Evolutionary conservation across 2,329 filamentous ascomycete genomes (phyloP), one percentile per base, ranked within the genome.

Genomic region (Phialophora chinensis): DNA sequence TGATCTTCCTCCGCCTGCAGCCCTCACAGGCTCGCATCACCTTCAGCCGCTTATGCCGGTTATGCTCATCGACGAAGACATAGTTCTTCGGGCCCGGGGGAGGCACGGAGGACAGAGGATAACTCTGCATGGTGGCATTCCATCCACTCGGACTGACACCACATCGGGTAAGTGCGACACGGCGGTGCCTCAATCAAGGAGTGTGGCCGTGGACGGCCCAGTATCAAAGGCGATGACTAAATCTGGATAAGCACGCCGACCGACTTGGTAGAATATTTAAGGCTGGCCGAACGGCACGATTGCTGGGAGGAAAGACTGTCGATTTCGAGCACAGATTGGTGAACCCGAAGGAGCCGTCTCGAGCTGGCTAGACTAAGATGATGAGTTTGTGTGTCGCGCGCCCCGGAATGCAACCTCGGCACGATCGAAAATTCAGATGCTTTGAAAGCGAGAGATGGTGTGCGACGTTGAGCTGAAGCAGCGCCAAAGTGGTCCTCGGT

Each of bases 51-150:
- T 98, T 98, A 80, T 98, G 95, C 71, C 95, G 90, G 82, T 98
- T 98, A 80, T 98, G 95, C 79, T 98, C 94, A 79, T 98, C 94
- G 65, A 98, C 95, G 77, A 98, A 98, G 74, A 98, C 95, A 91
- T 97, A 98, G 79, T 97, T 93, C 65, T 72, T 73, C 20, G 67
- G 71, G 33, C 67, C 71, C 44, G 64, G 54, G 23, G 68, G 56
- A 63, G 69, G 66, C 49, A 35, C 66, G 52, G 66, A 65, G 53
- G 69, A 65, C 31, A 62, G 38, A 47, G 68, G 61, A 69, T 69
- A 72, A 47, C 63, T 68, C 60, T 72, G 71, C 71, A 73, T 73
- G 56, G 60, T 72, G 62, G 59, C 67, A 69, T 69, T 53, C 61
- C 62, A 66, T 66, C 63, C 58, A 59, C 53, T 59, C 65, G 66